Evolutionary conservation across 257 asterid genomes (phyloP), one percentile per base, ranked within the genome.

Genomic region (Capsicum rhomboideum): DNA sequence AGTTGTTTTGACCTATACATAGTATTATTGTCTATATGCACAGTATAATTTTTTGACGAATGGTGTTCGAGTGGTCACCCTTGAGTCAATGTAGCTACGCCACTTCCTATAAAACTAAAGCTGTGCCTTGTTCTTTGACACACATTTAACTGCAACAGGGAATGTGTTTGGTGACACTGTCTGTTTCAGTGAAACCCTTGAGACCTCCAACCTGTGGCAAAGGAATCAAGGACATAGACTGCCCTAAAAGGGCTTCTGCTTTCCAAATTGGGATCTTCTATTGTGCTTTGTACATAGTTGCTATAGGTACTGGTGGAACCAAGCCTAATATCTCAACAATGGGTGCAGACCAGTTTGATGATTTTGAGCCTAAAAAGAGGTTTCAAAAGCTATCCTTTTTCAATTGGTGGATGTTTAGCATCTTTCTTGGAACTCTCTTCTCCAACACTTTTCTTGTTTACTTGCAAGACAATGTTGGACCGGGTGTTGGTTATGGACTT

Each of bases 361-460:
- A 91, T 29, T 90, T 78, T 77, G 92, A 91, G 77, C 91, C 94
- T 14, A 90, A 90, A 63, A 94, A 91, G 80, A 93, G 81, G 87
- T 59, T 79, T 46, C 93, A 89, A 61, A 93, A 93, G 88, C 91
- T 93, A 55, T 93, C 97, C 10, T 93, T 91, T 89, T 93, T 93
- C 89, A 93, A 93, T 29, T 93, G 97, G 97, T 93, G 97, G 97
- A 87, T 90, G 93, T 93, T 91, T 59, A 91, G 97, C 88, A 86
- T 93, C 72, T 93, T 93, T 75, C 49, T 90, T 10, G 97, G 97
- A 3, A 90, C 93, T 28, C 91, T 93, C 11, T 89, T 93, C 85
- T 87, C 94, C 80, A 90, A 91, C 85, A 90, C 90, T 28, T 89
- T 91, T 68, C 89, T 93, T 2, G 78, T 93, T 52, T 93, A 93